Evolutionary conservation across 805 yeast genomes (phyloP).

Genomic region (Saccharomycopsis javanensis): DNA sequence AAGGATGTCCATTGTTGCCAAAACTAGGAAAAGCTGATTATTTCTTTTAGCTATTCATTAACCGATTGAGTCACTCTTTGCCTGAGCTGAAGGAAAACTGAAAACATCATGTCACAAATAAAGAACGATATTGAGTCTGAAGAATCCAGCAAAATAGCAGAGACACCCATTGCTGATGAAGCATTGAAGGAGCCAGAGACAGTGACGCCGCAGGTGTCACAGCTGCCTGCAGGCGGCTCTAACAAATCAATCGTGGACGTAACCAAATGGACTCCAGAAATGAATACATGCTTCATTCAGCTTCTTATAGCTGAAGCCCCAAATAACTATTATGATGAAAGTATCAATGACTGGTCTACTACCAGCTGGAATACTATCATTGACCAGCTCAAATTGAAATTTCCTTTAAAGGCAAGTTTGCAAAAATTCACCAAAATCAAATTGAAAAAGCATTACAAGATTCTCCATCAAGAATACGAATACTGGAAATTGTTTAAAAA

Average conservation of each 20-base stretch:
- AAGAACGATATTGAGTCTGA: too few relatives aligned
- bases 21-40: too few relatives aligned
- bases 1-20: too few relatives aligned
- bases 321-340: constrained; percentile 14
- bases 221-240: neutral
- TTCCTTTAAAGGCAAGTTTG: constrained; percentile 17
- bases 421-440: constrained; percentile 16
- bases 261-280: constrained; percentile 17
- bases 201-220: neutral
- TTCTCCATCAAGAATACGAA: constrained; percentile 14
- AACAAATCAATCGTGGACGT: constrained; percentile 6
- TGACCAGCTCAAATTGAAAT: constrained; percentile 13
- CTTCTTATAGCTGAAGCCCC: constrained; percentile 11
- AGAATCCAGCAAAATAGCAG: too few relatives aligned
- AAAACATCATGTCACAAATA: neutral
- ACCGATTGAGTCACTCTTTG: too few relatives aligned
- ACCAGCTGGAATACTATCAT: constrained; percentile 15
- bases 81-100: too few relatives aligned
- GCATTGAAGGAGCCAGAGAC: neutral
- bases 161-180: too few relatives aligned
- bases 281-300: constrained; percentile 15
- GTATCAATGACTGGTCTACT: constrained; percentile 17
- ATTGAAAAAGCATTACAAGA: constrained; percentile 15
- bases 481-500: constrained; percentile 17
- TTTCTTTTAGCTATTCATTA: too few relatives aligned